phyloP scores from a whole-genome alignment of 108 stramenopile species.

The Cyclotella cryptica region DNA sequence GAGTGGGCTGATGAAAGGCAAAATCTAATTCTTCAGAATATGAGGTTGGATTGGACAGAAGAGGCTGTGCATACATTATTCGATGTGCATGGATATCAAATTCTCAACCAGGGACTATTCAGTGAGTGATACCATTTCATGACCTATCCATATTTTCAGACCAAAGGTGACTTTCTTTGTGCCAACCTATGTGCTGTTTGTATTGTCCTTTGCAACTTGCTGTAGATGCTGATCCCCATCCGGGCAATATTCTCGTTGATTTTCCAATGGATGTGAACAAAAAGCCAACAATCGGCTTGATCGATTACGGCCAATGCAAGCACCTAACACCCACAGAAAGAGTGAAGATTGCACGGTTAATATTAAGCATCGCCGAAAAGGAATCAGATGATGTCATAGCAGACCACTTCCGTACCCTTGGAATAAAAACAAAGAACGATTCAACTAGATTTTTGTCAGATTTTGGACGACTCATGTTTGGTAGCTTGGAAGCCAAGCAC shows the following conservation, averaged over 20 bases:
- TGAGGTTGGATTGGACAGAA: constrained; percentile 56
- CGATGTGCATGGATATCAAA: constrained; percentile 86
- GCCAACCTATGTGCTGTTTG: too few relatives aligned
- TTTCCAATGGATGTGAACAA: constrained; percentile 31
- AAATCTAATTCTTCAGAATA: constrained; percentile 45
- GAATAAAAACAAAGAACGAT: constrained; percentile 72
- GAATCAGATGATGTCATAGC: constrained; percentile 71
- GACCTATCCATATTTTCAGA: neutral
- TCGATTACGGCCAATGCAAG: constrained; percentile 85
- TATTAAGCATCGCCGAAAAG: constrained; percentile 76
- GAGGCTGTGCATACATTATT: constrained; percentile 68
- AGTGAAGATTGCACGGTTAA: constrained; percentile 59
- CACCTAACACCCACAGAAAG: constrained; percentile 60
- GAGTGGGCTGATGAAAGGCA: constrained; percentile 68
- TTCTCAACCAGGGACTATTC: constrained; percentile 75
- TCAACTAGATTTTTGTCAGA: constrained; percentile 73
- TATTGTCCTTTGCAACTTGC: too few relatives aligned
- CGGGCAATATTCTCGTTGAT: constrained; percentile 66
- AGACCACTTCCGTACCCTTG: constrained; percentile 64
- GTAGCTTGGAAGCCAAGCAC: constrained; percentile 63
- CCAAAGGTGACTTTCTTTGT: neutral
- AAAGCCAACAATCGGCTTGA: constrained; percentile 43
- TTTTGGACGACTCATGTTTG: constrained; percentile 81
- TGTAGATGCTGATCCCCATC: constrained; percentile 55
- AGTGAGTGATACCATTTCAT: constrained; percentile 41